phyloP scores from a whole-genome alignment of 257 asterid species.

The Verbascum thapsus region DNA sequence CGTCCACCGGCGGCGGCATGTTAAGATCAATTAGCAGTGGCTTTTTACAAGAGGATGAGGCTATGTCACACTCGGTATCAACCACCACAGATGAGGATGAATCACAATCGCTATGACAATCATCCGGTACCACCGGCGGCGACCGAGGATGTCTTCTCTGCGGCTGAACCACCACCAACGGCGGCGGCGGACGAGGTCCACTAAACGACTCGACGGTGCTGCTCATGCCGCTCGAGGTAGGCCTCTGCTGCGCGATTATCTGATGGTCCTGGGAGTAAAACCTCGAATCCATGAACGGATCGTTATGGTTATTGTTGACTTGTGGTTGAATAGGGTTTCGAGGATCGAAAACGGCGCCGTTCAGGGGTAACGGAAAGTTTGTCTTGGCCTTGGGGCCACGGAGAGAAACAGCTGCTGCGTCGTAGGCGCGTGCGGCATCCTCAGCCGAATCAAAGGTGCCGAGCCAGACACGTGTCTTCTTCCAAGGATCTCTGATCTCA shows the following conservation, averaged over 20 bases:
- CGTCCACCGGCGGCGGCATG: constrained; percentile 41
- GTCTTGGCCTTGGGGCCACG: constrained; percentile 59
- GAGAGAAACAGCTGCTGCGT: constrained; percentile 47
- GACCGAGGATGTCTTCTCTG: constrained; percentile 45
- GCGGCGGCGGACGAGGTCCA: constrained; percentile 52
- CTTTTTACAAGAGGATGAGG: constrained; percentile 46
- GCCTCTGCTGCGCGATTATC: constrained; percentile 52
- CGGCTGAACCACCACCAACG: constrained; percentile 27
- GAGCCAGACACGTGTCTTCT: constrained; percentile 58
- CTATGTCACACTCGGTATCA: constrained; percentile 47
- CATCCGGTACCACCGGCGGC: constrained; percentile 53
- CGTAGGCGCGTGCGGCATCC: constrained; percentile 60
- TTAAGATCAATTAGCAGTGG: constrained; percentile 54
- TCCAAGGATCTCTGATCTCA: constrained; percentile 61
- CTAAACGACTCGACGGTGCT: constrained; percentile 77
- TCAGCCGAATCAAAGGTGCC: constrained; percentile 61
- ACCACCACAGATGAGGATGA: constrained; percentile 72
- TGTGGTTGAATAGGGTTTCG: constrained; percentile 41
- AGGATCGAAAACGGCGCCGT: constrained; percentile 35
- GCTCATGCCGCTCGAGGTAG: constrained; percentile 71
- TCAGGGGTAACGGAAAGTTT: constrained; percentile 34
- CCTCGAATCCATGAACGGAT: constrained; percentile 44
- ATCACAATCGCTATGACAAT: constrained; percentile 64
- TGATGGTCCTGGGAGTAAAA: constrained; percentile 38
- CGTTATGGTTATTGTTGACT: constrained; percentile 29